phyloP scores from a whole-genome alignment of 78 protist species.

The Dictyostelium citrinum region DNA sequence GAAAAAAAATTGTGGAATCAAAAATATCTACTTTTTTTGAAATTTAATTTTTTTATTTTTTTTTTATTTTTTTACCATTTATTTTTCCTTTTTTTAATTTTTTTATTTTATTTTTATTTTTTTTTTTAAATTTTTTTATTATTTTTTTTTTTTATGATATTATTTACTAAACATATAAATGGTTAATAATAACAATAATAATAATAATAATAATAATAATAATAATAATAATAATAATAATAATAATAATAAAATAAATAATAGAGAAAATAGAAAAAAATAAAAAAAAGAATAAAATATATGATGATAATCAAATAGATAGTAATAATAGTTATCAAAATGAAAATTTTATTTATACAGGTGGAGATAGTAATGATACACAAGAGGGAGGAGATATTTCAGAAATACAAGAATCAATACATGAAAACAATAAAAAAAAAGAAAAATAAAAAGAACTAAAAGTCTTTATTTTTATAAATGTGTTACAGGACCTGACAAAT shows the following conservation, averaged over 20 bases:
- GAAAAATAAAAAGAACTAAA: not conserved
- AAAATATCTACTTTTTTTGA: not conserved
- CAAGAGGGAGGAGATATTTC: not conserved
- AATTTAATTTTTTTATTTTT: not conserved
- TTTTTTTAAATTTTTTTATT: not conserved
- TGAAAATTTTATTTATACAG: not conserved
- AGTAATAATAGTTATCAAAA: not conserved
- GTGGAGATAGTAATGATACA: not conserved
- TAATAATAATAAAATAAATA: not conserved
- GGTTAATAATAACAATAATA: not conserved
- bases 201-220: not conserved
- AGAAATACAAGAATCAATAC: not conserved
- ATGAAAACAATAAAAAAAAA: not conserved
- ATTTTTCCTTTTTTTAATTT: not conserved
- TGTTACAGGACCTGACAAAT: constrained; percentile 7
- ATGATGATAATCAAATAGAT: not conserved
- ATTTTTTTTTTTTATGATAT: not conserved
- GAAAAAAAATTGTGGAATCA: not conserved
- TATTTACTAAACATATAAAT: not conserved
- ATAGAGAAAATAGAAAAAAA: not conserved
- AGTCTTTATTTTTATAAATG: not conserved
- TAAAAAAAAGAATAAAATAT: not conserved
- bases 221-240: not conserved
- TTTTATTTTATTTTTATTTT: not conserved
- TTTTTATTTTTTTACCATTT: not conserved